Evolutionary conservation across 371 early-diverging fungal species (phyloP), one percentile per base, ranked within the genome.

Genomic region (Dinochytrium kinnereticum): DNA sequence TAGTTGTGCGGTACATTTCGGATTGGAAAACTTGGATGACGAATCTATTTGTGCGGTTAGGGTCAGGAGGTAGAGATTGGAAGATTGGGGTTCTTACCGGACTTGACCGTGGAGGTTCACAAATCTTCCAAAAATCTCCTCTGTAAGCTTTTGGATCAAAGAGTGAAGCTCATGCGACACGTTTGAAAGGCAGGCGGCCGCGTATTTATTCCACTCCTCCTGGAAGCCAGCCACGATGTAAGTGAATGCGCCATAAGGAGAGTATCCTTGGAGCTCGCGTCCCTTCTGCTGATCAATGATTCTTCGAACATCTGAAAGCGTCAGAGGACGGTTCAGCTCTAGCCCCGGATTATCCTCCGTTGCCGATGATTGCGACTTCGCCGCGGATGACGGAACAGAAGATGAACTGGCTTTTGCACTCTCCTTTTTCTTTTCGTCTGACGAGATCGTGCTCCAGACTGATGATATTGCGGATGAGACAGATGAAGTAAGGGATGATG

Each of bases 51-150:
- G 7, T 33, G 36, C 31, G 26, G 30, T 3, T 17, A 51, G 39
- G 38, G 51, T 19, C 50, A 19, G 30, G 0, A 55, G 1, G n/a
- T 24, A 21, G 19, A 7, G n/a, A 66, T 24, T 10, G 5, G n/a
- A 17, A 53, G 1, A 57, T 49, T 24, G 26, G 7, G 59, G 39
- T 36, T 0, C 72, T 68, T 61, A 81, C 81, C 77, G 51, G 19
- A 82, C 73, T 69, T 79, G 78, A 17, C 77, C 78, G 39, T 78
- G 76, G 59, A 82, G 50, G 59, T 78, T 75, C 7, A 73, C 64
- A 71, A 82, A 82, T 19, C 82, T 39, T 0, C 79, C 82, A 78
- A 82, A 82, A 0, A 80, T 77, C 7, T 82, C 79, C 17, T 82
- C 82, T 1, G 75, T 77, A 5, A 80, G 65, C 70, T 79, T 75